Percentiles rank a stretch among this genome's conserved stretches.
Evolutionary conservation across 495 filamentous ascomycete genomes (phyloP).

Genomic region (Oidiodendron maius): DNA sequence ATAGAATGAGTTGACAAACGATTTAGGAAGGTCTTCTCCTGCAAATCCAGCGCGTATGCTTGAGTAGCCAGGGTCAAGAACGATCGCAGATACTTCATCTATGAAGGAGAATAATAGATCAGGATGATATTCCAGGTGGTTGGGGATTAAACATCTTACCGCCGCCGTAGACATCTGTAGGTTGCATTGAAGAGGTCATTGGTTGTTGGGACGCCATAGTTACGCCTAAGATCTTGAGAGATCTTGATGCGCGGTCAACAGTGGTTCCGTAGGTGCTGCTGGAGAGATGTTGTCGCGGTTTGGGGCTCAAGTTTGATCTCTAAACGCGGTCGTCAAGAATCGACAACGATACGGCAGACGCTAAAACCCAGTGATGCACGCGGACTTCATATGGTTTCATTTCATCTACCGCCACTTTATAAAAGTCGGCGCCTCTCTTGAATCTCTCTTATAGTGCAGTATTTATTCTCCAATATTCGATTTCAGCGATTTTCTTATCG

Average conservation of each 20-base stretch:
- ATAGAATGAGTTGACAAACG: slow-evolving; percentile 80
- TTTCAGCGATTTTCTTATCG: too few relatives aligned
- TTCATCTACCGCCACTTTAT: too few relatives aligned
- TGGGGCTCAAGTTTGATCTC: background rate
- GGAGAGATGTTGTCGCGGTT: background rate
- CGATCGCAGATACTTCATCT: slow-evolving; percentile 97
- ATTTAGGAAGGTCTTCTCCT: slow-evolving; percentile 95
- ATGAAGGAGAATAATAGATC: slow-evolving; percentile 15
- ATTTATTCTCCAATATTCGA: too few relatives aligned
- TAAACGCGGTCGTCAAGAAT: background rate
- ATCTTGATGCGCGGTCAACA: background rate
- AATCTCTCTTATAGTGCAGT: too few relatives aligned
- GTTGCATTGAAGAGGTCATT: slow-evolving; percentile 27
- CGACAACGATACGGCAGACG: too few relatives aligned
- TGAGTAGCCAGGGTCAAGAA: slow-evolving; percentile 90
- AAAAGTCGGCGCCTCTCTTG: too few relatives aligned
- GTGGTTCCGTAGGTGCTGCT: too few relatives aligned
- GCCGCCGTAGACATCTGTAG: slow-evolving; percentile 75
- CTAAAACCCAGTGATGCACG: too few relatives aligned
- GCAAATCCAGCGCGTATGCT: slow-evolving; percentile 92
- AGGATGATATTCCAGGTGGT: background rate
- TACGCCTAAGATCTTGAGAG: background rate
- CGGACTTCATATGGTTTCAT: too few relatives aligned
- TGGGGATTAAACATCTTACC: slow-evolving; percentile 45
- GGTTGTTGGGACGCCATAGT: slow-evolving; percentile 24